Conservation (phyloP, 192 early-diverging fungal genomes). For the Anaeromyces robustus region DNA sequence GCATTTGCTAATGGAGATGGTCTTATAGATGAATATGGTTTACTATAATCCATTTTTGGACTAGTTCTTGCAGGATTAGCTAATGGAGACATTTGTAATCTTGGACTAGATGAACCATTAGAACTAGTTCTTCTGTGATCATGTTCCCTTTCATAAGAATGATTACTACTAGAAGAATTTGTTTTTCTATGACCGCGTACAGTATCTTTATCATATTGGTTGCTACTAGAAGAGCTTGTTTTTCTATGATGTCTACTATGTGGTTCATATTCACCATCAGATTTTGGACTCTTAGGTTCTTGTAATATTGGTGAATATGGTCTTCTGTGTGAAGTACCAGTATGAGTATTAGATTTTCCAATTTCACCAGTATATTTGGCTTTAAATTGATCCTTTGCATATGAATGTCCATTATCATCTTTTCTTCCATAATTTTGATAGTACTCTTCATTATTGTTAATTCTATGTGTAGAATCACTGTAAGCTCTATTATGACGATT, state of each 20-base stretch:
- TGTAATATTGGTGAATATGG: too few species aligned
- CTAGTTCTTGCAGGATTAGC: not conserved
- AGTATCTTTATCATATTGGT: too few species aligned
- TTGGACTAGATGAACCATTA: too few species aligned
- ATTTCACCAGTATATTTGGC: not conserved
- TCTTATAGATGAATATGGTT: not conserved
- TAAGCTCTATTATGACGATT: not conserved
- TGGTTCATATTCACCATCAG: too few species aligned
- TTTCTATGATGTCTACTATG: too few species aligned
- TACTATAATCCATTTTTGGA: not conserved
- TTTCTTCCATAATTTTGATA: not conserved
- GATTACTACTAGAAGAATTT: not conserved
- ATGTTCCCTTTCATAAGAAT: not conserved
- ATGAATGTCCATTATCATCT: not conserved
- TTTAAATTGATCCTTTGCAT: not conserved
- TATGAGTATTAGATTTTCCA: not conserved
- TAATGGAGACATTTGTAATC: not conserved
- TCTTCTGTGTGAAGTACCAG: not conserved
- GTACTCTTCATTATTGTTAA: not conserved
- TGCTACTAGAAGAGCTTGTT: too few species aligned
- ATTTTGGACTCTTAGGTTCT: too few species aligned
- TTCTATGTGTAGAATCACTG: not conserved
- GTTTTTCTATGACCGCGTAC: not conserved
- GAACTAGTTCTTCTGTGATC: not conserved
- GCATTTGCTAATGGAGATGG: not conserved